Evolutionary conservation across 192 early-diverging fungal genomes (phyloP).

Genomic region (Piromyces sp.): DNA sequence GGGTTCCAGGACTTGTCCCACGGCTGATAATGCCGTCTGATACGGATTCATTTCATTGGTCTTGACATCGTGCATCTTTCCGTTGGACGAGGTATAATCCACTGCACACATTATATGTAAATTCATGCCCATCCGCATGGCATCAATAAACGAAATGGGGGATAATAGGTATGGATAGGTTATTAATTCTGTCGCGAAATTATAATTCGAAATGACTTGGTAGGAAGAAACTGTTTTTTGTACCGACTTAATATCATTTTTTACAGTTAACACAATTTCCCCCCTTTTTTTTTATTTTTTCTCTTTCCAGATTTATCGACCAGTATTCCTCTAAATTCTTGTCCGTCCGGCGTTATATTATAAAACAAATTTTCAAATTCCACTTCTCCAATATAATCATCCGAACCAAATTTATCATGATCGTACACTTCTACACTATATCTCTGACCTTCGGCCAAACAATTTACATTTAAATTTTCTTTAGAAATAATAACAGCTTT

Average conservation of each 20-base stretch:
- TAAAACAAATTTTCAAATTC: background rate
- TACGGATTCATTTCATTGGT: background rate
- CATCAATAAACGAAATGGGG: background rate
- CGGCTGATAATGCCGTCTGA: background rate
- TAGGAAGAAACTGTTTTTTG: background rate
- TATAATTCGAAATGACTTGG: background rate
- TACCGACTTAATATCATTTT: background rate
- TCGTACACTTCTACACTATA: background rate
- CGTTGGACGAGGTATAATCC: background rate
- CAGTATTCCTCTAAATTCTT: background rate
- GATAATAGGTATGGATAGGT: background rate
- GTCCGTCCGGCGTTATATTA: background rate
- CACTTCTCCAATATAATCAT: background rate
- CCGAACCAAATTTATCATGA: background rate
- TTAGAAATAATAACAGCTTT: background rate
- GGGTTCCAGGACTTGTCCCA: background rate
- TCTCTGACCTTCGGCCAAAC: background rate
- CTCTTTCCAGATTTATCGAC: background rate
- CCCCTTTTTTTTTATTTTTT: background rate
- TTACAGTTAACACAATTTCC: background rate
- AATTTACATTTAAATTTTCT: background rate
- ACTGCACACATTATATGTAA: background rate
- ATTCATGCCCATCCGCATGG: background rate
- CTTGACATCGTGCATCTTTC: background rate
- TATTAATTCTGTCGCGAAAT: background rate